These are phyloP conservation scores for Arabis hirsuta DNA, from an alignment of 345 rosid genomes.

Conservation along the genomic window DNA sequence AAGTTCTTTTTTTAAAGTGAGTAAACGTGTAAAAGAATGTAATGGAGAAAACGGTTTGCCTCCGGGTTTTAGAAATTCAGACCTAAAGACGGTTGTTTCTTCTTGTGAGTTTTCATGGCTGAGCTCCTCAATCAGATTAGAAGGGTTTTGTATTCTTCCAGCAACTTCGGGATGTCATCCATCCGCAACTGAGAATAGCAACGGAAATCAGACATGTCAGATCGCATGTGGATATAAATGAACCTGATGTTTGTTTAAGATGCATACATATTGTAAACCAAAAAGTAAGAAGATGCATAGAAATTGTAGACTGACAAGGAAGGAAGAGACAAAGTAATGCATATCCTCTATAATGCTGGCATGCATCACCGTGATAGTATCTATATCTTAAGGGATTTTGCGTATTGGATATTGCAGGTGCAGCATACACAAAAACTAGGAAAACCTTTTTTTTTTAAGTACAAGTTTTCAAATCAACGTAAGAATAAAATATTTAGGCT, in stretches of 20 bases:
- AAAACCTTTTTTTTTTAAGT: neutral
- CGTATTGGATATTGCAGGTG: too few relatives aligned
- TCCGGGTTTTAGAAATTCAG: constrained; percentile 7
- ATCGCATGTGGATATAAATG: neutral
- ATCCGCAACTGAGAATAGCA: constrained; percentile 67
- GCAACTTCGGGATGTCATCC: constrained; percentile 76
- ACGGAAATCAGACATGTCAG: neutral
- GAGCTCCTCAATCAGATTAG: constrained; percentile 41
- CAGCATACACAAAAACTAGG: neutral
- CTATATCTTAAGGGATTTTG: too few relatives aligned
- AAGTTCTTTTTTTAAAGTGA: neutral
- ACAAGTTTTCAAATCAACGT: neutral
- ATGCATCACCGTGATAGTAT: neutral
- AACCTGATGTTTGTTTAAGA: constrained; percentile 5
- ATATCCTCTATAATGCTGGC: neutral
- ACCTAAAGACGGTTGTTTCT: constrained; percentile 8
- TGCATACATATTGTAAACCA: neutral
- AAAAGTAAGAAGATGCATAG: constrained; percentile 8
- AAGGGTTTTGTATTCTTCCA: constrained; percentile 73
- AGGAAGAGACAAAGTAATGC: constrained; percentile 4
- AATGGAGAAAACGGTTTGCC: neutral
- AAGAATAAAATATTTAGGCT: neutral
- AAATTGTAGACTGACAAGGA: neutral
- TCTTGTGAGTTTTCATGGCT: constrained; percentile 17
- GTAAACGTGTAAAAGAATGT: neutral